A percentile compares a stretch with the other conserved stretches of the same genome.
phyloP scores from a whole-genome alignment of 495 filamentous ascomycete species.

The Podospora pseudocomata region DNA sequence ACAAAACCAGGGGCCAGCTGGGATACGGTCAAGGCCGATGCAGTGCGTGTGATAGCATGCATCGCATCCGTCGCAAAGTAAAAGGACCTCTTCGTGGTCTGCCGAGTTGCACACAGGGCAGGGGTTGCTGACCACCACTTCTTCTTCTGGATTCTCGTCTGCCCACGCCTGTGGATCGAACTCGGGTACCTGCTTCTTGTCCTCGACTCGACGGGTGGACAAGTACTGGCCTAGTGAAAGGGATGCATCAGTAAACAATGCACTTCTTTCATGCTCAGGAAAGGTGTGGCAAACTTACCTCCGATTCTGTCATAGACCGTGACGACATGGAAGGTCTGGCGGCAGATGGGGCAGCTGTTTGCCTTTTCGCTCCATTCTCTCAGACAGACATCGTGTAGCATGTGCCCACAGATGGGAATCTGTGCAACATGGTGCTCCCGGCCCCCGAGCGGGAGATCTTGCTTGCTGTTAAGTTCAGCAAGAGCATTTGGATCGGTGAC shows the following conservation, averaged over 20 bases:
- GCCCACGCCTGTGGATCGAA: constrained; percentile 77
- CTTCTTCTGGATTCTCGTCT: constrained; percentile 68
- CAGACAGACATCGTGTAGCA: constrained; percentile 86
- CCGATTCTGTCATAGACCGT: constrained; percentile 71
- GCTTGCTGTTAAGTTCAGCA: constrained; percentile 46
- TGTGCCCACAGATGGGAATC: constrained; percentile 72
- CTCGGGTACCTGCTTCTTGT: constrained; percentile 85
- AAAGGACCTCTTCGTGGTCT: constrained; percentile 73
- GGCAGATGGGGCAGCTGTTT: constrained; percentile 97
- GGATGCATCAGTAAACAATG: constrained; percentile 21
- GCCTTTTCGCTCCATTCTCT: constrained; percentile 91
- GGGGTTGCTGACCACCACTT: constrained; percentile 57
- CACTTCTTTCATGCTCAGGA: background rate
- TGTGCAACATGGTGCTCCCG: constrained; percentile 43
- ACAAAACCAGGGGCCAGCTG: constrained; percentile 79
- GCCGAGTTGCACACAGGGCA: constrained; percentile 76
- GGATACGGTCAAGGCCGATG: constrained; percentile 70
- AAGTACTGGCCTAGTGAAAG: constrained; percentile 26
- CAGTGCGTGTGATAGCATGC: constrained; percentile 81
- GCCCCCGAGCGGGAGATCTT: constrained; percentile 7
- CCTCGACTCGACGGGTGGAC: constrained; percentile 82
- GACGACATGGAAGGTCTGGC: constrained; percentile 83
- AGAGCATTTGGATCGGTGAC: constrained; percentile 40
- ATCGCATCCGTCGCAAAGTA: constrained; percentile 87
- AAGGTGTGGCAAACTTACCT: constrained; percentile 55